These are phyloP conservation scores for Chrysoporthe deuterocubensis DNA, from an alignment of 2,329 filamentous ascomycete species.

Conservation along the genomic window DNA sequence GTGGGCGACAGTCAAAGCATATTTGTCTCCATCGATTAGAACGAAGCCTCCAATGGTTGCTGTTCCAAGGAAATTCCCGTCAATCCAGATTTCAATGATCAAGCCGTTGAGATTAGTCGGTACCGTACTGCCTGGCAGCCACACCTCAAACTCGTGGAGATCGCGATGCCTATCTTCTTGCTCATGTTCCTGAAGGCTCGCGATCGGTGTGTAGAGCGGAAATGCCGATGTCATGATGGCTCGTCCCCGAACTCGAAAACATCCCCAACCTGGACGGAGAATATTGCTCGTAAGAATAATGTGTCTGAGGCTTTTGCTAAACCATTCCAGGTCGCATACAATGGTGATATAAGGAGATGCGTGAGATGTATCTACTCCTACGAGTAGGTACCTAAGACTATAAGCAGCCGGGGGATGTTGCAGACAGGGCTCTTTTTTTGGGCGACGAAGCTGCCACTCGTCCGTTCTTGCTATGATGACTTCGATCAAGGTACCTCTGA, in stretches of 20 bases:
- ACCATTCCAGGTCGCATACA: neutral
- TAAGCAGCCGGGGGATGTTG: neutral
- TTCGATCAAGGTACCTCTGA: neutral
- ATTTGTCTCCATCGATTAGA: neutral
- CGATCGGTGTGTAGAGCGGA: neutral
- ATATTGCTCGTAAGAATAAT: neutral
- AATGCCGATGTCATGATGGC: neutral
- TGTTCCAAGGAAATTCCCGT: neutral
- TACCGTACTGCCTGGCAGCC: neutral
- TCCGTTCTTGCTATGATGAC: neutral
- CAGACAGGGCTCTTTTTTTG: neutral
- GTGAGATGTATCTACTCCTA: neutral
- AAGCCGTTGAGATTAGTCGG: neutral
- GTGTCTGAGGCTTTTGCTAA: neutral
- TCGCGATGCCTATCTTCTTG: neutral
- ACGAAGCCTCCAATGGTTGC: neutral
- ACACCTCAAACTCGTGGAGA: neutral
- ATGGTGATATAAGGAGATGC: conserved; percentile 1
- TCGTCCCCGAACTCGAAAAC: neutral
- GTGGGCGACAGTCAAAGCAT: neutral
- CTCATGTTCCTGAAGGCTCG: neutral
- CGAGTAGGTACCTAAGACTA: neutral
- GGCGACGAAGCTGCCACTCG: neutral
- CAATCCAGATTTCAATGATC: neutral
- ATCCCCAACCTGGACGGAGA: neutral